These are phyloP conservation scores for Lithohypha guttulata DNA, from an alignment of 2,329 filamentous ascomycete species.

Conservation along the genomic window DNA sequence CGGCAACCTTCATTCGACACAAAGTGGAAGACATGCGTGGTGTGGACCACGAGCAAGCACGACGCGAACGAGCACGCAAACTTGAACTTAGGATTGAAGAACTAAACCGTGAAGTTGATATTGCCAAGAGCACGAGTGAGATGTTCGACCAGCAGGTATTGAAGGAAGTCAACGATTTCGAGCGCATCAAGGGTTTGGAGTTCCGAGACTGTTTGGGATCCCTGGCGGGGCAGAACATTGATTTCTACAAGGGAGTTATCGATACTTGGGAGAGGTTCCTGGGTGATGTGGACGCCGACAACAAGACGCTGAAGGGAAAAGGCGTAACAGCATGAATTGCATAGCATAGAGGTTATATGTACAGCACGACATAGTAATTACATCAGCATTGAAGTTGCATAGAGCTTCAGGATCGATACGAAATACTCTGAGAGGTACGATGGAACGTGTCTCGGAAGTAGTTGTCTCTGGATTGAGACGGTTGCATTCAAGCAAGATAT, in stretches of 20 bases:
- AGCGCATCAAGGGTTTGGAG: constrained; percentile 89
- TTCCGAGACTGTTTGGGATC: constrained; percentile 78
- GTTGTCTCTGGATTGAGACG: too few relatives aligned
- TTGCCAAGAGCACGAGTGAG: constrained; percentile 74
- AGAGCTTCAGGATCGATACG: too few relatives aligned
- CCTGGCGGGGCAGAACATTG: constrained; percentile 72
- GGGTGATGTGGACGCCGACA: constrained; percentile 69
- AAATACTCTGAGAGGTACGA: too few relatives aligned
- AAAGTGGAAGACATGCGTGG: constrained; percentile 96
- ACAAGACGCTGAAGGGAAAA: constrained; percentile 15
- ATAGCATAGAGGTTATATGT: not conserved
- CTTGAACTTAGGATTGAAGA: constrained; percentile 88
- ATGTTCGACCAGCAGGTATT: constrained; percentile 95
- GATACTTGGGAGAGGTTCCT: constrained; percentile 84
- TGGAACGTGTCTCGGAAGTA: too few relatives aligned
- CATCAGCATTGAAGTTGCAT: not conserved
- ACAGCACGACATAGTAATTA: not conserved
- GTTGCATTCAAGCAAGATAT: too few relatives aligned
- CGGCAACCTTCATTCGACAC: constrained; percentile 75
- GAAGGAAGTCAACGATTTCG: constrained; percentile 84
- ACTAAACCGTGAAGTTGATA: constrained; percentile 78
- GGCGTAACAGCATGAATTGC: not conserved
- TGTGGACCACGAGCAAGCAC: constrained; percentile 87
- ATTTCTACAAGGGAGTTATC: constrained; percentile 71
- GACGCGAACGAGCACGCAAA: constrained; percentile 76